These are phyloP conservation scores for Clarireedia hainanense DNA, from an alignment of 2,329 filamentous ascomycete genomes.

Conservation along the genomic window DNA sequence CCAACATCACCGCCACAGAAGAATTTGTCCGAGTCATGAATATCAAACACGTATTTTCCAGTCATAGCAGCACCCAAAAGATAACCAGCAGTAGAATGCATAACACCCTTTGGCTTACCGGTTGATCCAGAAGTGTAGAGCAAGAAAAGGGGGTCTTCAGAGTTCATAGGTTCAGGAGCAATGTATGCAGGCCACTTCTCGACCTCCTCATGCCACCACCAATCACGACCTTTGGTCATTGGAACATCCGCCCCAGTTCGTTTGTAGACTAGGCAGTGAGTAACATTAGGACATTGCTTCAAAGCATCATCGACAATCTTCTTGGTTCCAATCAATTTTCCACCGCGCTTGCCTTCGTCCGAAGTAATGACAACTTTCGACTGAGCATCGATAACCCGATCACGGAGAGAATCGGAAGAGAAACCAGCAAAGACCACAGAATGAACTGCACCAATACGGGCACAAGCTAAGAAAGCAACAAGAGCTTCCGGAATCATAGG, in stretches of 20 bases:
- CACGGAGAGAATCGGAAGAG: conserved; percentile 89
- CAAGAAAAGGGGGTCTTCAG: conserved; percentile 93
- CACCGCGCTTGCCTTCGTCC: conserved; percentile 95
- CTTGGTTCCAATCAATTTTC: conserved; percentile 96
- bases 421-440: conserved; percentile 98
- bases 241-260: conserved; percentile 89
- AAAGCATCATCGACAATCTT: conserved; percentile 98
- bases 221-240: conserved; percentile 80
- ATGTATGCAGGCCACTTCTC: conserved; percentile 95
- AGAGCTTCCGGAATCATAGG: conserved; percentile 98
- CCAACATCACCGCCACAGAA: conserved; percentile 98
- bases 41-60: conserved; percentile 98
- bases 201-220: conserved; percentile 98
- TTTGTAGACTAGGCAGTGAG: conserved; percentile 83
- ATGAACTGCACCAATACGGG: conserved; percentile 90
- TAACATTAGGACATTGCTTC: conserved; percentile 88
- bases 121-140: conserved; percentile 98
- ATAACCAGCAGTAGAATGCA: conserved; percentile 96
- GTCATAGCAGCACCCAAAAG: conserved; percentile 88
- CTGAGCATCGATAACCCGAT: conserved; percentile 85
- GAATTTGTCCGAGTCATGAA: conserved; percentile 86
- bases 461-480: conserved; percentile 82
- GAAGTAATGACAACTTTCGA: conserved; percentile 94
- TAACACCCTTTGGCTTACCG: conserved; percentile 96
- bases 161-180: conserved; percentile 78